Evolutionary conservation across 805 yeast genomes (phyloP).

Genomic region (Kazachstania bromeliacearum): DNA sequence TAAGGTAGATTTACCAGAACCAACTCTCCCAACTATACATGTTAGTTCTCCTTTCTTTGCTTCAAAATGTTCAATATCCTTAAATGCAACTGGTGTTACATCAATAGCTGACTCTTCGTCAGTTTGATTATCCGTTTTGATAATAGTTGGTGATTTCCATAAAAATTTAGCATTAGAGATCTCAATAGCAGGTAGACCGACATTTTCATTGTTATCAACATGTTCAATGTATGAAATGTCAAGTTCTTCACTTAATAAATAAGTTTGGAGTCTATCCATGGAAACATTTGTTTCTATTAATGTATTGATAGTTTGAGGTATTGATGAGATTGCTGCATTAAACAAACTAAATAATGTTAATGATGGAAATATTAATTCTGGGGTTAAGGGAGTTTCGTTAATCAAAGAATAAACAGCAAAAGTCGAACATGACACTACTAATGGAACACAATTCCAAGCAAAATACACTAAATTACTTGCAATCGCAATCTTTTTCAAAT

Average conservation of each 20-base stretch:
- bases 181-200: constrained; percentile 29
- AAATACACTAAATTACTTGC: constrained; percentile 40
- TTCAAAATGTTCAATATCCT: constrained; percentile 36
- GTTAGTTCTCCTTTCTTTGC: constrained; percentile 47
- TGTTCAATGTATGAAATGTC: constrained; percentile 31
- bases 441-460: constrained; percentile 57
- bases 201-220: constrained; percentile 15
- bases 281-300: constrained; percentile 54
- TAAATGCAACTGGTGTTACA: constrained; percentile 42
- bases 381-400: constrained; percentile 43
- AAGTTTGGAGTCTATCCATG: constrained; percentile 41
- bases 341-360: constrained; percentile 50
- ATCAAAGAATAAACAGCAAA: constrained; percentile 45
- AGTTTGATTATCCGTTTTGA: constrained; percentile 12
- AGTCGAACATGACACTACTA: constrained; percentile 52
- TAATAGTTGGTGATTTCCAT: constrained; percentile 33
- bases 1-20: constrained; percentile 57
- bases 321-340: constrained; percentile 47
- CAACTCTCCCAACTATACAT: constrained; percentile 60
- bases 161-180: constrained; percentile 44
- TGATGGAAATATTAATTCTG: constrained; percentile 64
- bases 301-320: constrained; percentile 49
- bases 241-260: constrained; percentile 39
- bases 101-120: constrained; percentile 37
- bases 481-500: constrained; percentile 40